A percentile compares a stretch with the other conserved stretches of the same genome.
Conservation (phyloP, 768 basidiomycete species). For the Mycena leptocephala region DNA sequence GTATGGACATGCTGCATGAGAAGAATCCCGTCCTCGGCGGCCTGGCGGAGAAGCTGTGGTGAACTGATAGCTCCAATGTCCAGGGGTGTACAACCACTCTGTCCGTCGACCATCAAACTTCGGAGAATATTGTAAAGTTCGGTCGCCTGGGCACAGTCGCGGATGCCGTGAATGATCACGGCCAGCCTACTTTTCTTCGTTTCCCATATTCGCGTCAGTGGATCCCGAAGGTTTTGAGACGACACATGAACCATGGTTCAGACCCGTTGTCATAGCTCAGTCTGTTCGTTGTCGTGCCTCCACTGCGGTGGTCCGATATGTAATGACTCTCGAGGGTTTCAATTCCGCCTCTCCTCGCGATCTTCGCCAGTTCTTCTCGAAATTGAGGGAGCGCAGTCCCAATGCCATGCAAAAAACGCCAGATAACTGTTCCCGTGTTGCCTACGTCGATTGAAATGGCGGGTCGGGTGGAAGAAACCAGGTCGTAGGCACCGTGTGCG, state of each 20-base stretch:
- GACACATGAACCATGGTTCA: background rate
- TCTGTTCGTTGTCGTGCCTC: background rate
- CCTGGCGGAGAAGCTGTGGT: background rate
- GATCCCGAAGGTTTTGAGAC: background rate
- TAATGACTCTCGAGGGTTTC: too few species aligned
- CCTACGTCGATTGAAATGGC: too few species aligned
- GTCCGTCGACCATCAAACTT: background rate
- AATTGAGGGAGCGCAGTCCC: too few species aligned
- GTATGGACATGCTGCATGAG: background rate
- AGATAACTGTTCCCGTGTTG: too few species aligned
- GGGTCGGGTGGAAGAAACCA: too few species aligned
- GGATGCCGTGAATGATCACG: conserved; percentile 6
- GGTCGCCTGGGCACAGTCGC: background rate
- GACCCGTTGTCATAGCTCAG: background rate
- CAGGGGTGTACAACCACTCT: background rate
- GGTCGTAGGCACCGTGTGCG: too few species aligned
- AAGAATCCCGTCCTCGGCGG: background rate
- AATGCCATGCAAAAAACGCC: too few species aligned
- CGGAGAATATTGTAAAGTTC: background rate
- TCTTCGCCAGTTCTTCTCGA: too few species aligned
- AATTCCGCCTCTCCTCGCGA: too few species aligned
- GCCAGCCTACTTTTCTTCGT: background rate
- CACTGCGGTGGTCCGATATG: background rate
- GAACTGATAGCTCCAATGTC: conserved; percentile 1
- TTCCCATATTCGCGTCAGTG: background rate